Evolutionary conservation across 2,329 filamentous ascomycete genomes (phyloP).

Genomic region (Penicillium fuscoglaucum): DNA sequence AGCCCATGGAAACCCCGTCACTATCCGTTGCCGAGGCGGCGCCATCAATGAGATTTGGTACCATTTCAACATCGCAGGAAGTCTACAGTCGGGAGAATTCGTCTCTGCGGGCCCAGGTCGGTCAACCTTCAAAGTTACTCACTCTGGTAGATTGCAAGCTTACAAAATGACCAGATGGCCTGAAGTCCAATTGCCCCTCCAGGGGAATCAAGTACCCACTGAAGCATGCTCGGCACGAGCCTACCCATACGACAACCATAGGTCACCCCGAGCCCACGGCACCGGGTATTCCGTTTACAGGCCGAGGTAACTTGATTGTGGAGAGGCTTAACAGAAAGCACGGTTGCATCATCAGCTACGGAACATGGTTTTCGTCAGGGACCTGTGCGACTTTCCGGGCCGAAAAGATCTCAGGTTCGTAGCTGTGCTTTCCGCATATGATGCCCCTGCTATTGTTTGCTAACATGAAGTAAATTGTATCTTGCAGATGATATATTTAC

Average conservation of each 20-base stretch:
- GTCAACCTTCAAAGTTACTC: slow-evolving; percentile 4
- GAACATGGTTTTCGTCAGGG: slow-evolving; percentile 67
- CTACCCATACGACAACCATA: slow-evolving; percentile 39
- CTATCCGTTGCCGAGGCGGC: slow-evolving; percentile 56
- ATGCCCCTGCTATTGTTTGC: background rate
- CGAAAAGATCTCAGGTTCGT: slow-evolving; percentile 33
- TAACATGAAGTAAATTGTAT: background rate
- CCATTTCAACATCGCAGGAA: slow-evolving; percentile 61
- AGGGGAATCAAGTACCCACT: slow-evolving; percentile 65
- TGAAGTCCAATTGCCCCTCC: slow-evolving; percentile 62
- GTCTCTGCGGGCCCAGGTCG: slow-evolving; percentile 38
- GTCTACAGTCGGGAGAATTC: slow-evolving; percentile 39
- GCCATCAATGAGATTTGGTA: slow-evolving; percentile 60
- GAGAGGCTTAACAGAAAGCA: slow-evolving; percentile 32
- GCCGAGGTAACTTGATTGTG: slow-evolving; percentile 62
- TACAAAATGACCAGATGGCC: slow-evolving; percentile 47
- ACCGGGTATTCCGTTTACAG: slow-evolving; percentile 51
- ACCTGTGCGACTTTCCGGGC: slow-evolving; percentile 62
- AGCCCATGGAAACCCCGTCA: slow-evolving; percentile 56
- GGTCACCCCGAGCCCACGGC: slow-evolving; percentile 32
- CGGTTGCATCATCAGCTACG: slow-evolving; percentile 67
- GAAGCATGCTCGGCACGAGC: slow-evolving; percentile 49
- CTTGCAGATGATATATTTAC: slow-evolving; percentile 48
- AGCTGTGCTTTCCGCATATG: background rate
- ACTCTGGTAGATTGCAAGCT: background rate